Evolutionary conservation across 2,329 filamentous ascomycete species (phyloP).

Genomic region (Calonectria ilicicola): DNA sequence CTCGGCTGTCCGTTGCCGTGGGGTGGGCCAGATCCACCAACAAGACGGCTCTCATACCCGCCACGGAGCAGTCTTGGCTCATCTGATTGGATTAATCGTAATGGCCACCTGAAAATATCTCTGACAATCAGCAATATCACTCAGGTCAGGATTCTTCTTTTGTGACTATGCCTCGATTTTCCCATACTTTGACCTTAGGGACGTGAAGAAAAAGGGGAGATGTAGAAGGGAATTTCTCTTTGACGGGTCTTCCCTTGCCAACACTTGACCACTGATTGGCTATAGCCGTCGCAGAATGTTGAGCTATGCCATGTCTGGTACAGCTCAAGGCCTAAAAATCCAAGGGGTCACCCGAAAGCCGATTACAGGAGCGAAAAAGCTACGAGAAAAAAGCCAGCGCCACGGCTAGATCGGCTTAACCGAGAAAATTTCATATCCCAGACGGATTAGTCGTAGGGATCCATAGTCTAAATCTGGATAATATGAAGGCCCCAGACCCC

Average conservation of each 20-base stretch:
- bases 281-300: background rate
- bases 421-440: background rate
- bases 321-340: background rate
- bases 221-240: background rate
- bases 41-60: background rate
- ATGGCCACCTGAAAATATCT: background rate
- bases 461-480: background rate
- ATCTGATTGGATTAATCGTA: background rate
- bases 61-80: background rate
- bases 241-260: background rate
- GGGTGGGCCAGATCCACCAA: background rate
- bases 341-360: background rate
- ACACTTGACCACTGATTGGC: background rate
- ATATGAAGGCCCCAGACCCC: background rate
- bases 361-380: background rate
- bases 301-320: background rate
- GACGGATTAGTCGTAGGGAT: background rate
- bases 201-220: background rate
- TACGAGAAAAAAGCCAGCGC: background rate
- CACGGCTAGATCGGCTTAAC: background rate
- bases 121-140: background rate
- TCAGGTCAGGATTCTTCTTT: too few species aligned
- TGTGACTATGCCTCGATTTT: background rate
- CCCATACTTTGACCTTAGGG: background rate
- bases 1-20: background rate